Base-by-base conservation (phyloP, 371 early-diverging fungal species). In the Phascolomyces articulosus region DNA sequence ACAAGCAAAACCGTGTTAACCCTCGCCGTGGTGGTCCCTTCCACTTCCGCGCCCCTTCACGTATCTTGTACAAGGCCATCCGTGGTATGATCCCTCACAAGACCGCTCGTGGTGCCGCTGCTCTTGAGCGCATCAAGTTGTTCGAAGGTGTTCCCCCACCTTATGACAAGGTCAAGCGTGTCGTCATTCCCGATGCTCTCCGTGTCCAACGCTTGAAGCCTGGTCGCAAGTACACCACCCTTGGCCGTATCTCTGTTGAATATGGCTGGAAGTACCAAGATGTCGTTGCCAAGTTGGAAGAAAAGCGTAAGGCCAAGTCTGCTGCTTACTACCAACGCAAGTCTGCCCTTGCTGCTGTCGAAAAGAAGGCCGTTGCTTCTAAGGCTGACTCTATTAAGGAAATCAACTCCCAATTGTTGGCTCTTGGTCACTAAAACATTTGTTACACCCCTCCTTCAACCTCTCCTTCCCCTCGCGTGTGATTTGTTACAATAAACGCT, bases 31-130 rank as follows among this genome's bases (percentile, higher is more conserved):
- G 75, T 69, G 99, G 99, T 78, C 93, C 99, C 54, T 99, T 98
- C 96, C 99, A 99, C 83, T 98, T 97, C 95, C 92, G 95, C 72
- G 98, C 99, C 70, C 99, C 99, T 61, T 96, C 97, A 65, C 96
- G 96, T 83, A 95, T 97, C 88, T 96, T 99, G 89, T 95, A 92
- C 88, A 95, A 96, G 80, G 90, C 96, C 55, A 88, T 99, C 80
- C 95, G 99, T 74, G 98, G 99, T 75, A 99, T 99, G 99, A 78
- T 99, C 73, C 99, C 99, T 63, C 98, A 99, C 92, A 99, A 98
- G 93, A 96, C 97, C 60, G 84, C 95, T 65, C 97, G 98, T 80
- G 99, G 99, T 85, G 92, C 95, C 68, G 93, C 93, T 61, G 99
- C 99, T 71, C 86, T 99, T 68, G 93, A 93, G 69, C 95, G 99